Evolutionary conservation across 768 basidiomycete genomes (phyloP), one percentile per base, ranked within the genome.

Genomic region (Fomitopsis pulvina): DNA sequence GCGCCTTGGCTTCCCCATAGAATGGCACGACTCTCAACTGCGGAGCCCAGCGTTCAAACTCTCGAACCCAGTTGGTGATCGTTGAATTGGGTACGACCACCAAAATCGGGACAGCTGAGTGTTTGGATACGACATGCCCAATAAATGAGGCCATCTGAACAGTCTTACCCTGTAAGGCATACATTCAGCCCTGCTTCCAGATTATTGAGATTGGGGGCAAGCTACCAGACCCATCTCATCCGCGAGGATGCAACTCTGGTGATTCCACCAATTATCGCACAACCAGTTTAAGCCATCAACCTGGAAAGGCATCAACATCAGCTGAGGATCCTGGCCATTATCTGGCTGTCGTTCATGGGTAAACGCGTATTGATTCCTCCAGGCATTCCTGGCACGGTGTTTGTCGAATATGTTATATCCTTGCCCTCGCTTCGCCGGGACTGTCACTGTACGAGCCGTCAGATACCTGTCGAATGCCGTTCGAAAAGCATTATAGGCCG

Each of bases 31-130:
- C 92, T 25, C 83, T 73, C 29, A 86, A 69, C 30, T 70, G 67
- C 12, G 89, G 89, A 0, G 87, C 85, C 79, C 89, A 92, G 52
- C 85, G 80, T 59, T 89, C 85, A 55, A 98, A 92, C 63, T 99
- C 96, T 28, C 96, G 77, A 12, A 95, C 80, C 95, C 94, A 96
- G 57, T 92, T 96, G 4, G 85, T 85, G 55, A 98, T 86, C 0
- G 94, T 96, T 11, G 93, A 95, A 62, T 99, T 96, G 0, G 96
- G 96, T 4, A 98, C 96, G 4, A 96, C 84, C 10, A 99, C 83
- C 12, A 99, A 77, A 30, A 81, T 83, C 2, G 96, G 96, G 48
- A 75, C 85, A 0, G 82, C 83, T 1, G 78, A 59, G 56, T 77
- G 80, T 21, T 74, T 71, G 29, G 69, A 64, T 30, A 74, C 72